Evolutionary conservation across 176 grass and related monocot species (phyloP), one percentile per base, ranked within the genome.

Genomic region (Avena atlantica): DNA sequence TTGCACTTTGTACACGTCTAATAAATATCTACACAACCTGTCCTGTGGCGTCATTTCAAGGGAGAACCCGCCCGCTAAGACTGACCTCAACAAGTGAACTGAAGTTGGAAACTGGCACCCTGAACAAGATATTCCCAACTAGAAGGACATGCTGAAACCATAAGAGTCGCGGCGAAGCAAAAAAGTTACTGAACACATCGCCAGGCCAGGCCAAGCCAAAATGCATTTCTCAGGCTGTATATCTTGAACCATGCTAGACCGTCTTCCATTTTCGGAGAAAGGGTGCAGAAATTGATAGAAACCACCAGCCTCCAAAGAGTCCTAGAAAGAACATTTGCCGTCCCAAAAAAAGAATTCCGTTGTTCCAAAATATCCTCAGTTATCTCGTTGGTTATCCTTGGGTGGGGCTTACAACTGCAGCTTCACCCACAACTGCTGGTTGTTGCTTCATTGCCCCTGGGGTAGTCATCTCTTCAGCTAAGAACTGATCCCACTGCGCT

Each of bases 401-500:
- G 76, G 86, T 90, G 34, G 85, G 51, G 58, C n/a, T 34, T 65
- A 74, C 79, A 87, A 34, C 74, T 90, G 71, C 78, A 64, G 81
- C 64, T 88, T 49, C 72, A 69, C 70, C 75, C 25, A 25, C 68
- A 82, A 68, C 76, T 69, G 51, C 51, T 85, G 76, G 42, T 13
- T 69, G 60, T 64, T 77, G 76, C n/a, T 75, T 82, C 29, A 74
- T 69, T 64, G 87, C 56, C 49, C 31, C 85, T 29, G 85, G 89
- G 23, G 87, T 89, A 56, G 87, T 86, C 34, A 86, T 77, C 29
- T 94, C 92, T 73, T 88, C 88, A 60, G 65, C 86, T 86, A 91
- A 71, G 86, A 91, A 96, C 58, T 68, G 72, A 67, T 94, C 93
- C 89, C 89, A 91, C 73, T 87, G 89, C 66, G 86, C 76, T 68